A percentile compares a stretch with the other conserved stretches of the same genome.
Conservation (phyloP, 495 filamentous ascomycete genomes). For the Hypoxylon rickii region DNA sequence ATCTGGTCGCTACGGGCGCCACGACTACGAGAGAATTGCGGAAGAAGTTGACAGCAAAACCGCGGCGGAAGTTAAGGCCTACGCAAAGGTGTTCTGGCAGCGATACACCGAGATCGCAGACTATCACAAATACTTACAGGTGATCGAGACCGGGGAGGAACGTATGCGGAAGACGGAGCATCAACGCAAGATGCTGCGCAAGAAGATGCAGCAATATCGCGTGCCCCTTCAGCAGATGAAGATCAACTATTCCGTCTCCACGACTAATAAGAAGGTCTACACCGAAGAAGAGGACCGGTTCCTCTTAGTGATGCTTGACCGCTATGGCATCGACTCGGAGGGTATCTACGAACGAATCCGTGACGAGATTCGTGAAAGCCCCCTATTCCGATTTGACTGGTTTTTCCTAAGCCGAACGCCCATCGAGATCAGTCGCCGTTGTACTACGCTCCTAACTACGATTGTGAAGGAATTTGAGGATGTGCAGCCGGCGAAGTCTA, state of each 20-base stretch:
- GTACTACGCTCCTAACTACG: conserved; percentile 91
- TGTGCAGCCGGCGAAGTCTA: conserved; percentile 54
- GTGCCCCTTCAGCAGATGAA: conserved; percentile 97
- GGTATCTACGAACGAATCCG: conserved; percentile 83
- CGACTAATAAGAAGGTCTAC: conserved; percentile 99
- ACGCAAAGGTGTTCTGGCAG: conserved; percentile 94
- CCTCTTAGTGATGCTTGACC: conserved; percentile 89
- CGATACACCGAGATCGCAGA: conserved; percentile 86
- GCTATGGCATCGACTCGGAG: conserved; percentile 84
- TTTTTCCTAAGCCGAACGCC: conserved; percentile 96
- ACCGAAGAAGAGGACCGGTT: conserved; percentile 99
- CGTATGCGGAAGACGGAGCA: conserved; percentile 85
- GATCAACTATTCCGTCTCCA: conserved; percentile 98
- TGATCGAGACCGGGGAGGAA: conserved; percentile 91
- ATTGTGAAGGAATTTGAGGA: conserved; percentile 92
- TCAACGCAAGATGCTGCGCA: conserved; percentile 89
- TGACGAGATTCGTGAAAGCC: conserved; percentile 90
- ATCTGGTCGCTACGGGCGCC: conserved; percentile 87
- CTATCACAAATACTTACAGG: conserved; percentile 80
- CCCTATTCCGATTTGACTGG: conserved; percentile 98
- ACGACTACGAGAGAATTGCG: conserved; percentile 80
- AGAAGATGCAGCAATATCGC: conserved; percentile 94
- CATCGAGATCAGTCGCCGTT: conserved; percentile 86
- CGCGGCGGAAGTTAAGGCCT: conserved; percentile 80
- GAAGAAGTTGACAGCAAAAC: conserved; percentile 92